Conservation (phyloP, 306 rosid species). For the Chamaecrista fasciculata region DNA sequence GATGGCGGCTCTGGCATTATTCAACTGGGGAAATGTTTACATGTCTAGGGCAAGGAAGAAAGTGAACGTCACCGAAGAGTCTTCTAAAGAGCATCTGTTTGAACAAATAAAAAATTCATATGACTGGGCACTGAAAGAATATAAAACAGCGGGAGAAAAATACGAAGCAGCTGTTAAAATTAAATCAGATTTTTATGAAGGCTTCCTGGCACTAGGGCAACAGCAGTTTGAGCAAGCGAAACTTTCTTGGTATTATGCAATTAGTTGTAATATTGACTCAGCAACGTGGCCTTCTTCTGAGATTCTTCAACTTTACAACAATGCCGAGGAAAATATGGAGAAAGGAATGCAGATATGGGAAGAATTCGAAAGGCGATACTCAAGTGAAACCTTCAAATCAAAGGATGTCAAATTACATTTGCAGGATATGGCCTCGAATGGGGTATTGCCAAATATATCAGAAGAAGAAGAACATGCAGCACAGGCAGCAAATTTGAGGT, state of each 20-base stretch:
- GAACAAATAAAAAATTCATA: slow-evolving; percentile 53
- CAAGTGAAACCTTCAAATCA: slow-evolving; percentile 40
- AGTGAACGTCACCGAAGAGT: slow-evolving; percentile 52
- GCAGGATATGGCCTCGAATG: slow-evolving; percentile 52
- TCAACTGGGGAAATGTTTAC: slow-evolving; percentile 96
- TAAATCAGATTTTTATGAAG: slow-evolving; percentile 81
- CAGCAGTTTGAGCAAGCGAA: slow-evolving; percentile 81
- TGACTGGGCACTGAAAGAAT: slow-evolving; percentile 73
- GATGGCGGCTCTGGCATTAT: slow-evolving; percentile 87
- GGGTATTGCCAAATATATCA: slow-evolving; percentile 43
- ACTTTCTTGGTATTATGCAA: slow-evolving; percentile 76
- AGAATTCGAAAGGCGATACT: slow-evolving; percentile 45
- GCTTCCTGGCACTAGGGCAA: slow-evolving; percentile 75
- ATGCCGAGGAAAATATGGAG: slow-evolving; percentile 82
- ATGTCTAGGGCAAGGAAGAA: slow-evolving; percentile 83
- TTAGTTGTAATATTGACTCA: slow-evolving; percentile 50
- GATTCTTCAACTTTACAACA: slow-evolving; percentile 65
- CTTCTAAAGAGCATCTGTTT: slow-evolving; percentile 46
- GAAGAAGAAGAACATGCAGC: slow-evolving; percentile 50
- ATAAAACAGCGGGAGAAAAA: slow-evolving; percentile 66
- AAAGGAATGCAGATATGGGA: slow-evolving; percentile 82
- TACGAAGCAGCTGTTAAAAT: slow-evolving; percentile 67
- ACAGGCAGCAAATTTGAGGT: slow-evolving; percentile 63
- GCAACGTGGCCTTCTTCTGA: slow-evolving; percentile 56
- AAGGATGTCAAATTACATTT: slow-evolving; percentile 36